A percentile compares a stretch with the other conserved stretches of the same genome.
phyloP scores from a whole-genome alignment of 768 basidiomycete species.

The Cystofilobasidium capitatum region DNA sequence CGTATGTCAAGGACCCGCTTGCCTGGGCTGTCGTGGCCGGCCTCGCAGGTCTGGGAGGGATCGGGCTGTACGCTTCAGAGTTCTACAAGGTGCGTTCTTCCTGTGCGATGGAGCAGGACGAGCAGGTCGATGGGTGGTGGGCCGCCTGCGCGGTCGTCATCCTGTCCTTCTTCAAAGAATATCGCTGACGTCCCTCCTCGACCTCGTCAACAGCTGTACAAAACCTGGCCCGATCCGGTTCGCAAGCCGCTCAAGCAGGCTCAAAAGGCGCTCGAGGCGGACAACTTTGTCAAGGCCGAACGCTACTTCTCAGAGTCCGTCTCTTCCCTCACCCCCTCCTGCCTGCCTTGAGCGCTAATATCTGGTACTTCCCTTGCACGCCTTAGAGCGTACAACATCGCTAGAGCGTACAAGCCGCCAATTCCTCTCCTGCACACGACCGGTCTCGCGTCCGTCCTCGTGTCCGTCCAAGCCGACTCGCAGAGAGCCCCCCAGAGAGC shows the following conservation, averaged over 20 bases:
- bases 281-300: neutral
- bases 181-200: too few species aligned
- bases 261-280: neutral
- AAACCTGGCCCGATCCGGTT: conserved; percentile 15
- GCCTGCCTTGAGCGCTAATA: neutral
- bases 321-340: neutral
- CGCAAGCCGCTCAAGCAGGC: conserved; percentile 7
- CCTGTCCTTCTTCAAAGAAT: too few species aligned
- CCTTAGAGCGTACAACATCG: conserved; percentile 3
- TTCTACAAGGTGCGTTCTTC: neutral
- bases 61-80: neutral
- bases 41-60: neutral
- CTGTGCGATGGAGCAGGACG: neutral
- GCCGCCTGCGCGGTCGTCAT: neutral
- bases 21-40: neutral
- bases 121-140: neutral
- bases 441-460: conserved; percentile 11
- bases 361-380: neutral
- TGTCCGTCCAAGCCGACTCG: neutral
- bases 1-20: neutral
- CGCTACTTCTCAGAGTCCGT: neutral
- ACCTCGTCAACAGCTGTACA: conserved; percentile 7
- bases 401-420: conserved; percentile 1
- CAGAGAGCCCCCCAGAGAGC: conserved; percentile 21
- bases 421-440: conserved; percentile 21